Evolutionary conservation across 192 early-diverging fungal genomes (phyloP), one percentile per base, ranked within the genome.

Genomic region (Podila verticillata): DNA sequence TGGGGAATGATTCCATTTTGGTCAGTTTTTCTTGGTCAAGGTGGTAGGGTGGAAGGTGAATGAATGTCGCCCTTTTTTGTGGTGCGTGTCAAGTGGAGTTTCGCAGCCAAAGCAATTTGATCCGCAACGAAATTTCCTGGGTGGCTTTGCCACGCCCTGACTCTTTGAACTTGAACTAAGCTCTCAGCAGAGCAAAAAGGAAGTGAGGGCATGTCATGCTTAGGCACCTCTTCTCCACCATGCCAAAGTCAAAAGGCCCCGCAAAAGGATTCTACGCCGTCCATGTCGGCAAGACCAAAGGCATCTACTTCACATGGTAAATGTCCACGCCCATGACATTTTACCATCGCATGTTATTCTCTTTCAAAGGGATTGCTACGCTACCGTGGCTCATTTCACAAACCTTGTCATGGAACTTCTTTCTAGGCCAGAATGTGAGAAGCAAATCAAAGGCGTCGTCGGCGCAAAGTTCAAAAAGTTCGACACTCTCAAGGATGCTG

Each of bases 391-490:
- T 54, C n/a, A 54, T 26, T 54, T 24, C 24, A 54, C 51, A 10
- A 54, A 28, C 70, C n/a, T n/a, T n/a, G n/a, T 30, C 35, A 63
- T n/a, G 13, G 5, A 58, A 7, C 39, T 44, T 44, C 7, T 48
- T 12, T 35, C 4, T 77, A 88, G 92, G 92, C 84, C 79, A 17
- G 92, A 91, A 56, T 94, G 92, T 72, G 79, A 92, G 48, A 67
- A 75, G 26, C 73, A 89, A 36, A 83, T 89, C 6, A 72, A 82
- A 26, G 83, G 86, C 0, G 91, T 83, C 51, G 68, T 84, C 15
- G 82, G 89, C 30, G 91, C 91, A 32, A 65, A 72, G 60, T 93
- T 78, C 74, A 93, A 92, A 77, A 87, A 87, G 75, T 95, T 94
- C 71, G 65, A 65, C 7, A 82, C 74, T 10, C 30, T 48, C 5